These are phyloP conservation scores for Conticribra guillardii DNA, from an alignment of 108 stramenopile species.

Conservation along the genomic window DNA sequence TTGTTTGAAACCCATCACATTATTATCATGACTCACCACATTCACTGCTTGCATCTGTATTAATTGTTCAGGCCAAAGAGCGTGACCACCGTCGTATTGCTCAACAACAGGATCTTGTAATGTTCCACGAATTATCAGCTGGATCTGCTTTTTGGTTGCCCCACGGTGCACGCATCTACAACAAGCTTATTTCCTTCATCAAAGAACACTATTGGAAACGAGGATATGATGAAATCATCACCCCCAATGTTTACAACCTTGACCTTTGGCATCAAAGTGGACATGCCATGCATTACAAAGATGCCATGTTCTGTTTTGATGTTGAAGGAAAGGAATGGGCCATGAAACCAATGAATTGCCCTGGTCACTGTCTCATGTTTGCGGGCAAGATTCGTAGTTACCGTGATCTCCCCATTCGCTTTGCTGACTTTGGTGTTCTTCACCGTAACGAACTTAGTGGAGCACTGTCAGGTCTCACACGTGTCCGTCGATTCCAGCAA, in stretches of 20 bases:
- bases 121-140: slow-evolving; percentile 97
- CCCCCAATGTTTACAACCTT: slow-evolving; percentile 98
- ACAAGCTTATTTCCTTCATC: slow-evolving; percentile 95
- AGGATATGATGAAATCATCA: slow-evolving; percentile 98
- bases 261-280: slow-evolving; percentile 97
- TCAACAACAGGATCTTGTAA: slow-evolving; percentile 93
- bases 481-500: slow-evolving; percentile 99
- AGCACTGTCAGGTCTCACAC: slow-evolving; percentile 97
- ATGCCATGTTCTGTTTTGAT: slow-evolving; percentile 96
- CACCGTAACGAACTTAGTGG: slow-evolving; percentile 98
- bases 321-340: slow-evolving; percentile 95
- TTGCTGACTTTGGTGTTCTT: slow-evolving; percentile 98
- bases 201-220: slow-evolving; percentile 94
- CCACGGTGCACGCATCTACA: slow-evolving; percentile 99
- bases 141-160: slow-evolving; percentile 98
- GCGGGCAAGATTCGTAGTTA: slow-evolving; percentile 88
- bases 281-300: slow-evolving; percentile 99
- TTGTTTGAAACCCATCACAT: not conserved
- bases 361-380: slow-evolving; percentile 98
- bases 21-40: not conserved
- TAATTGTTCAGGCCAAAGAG: slow-evolving; percentile 87
- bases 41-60: not conserved
- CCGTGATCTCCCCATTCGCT: slow-evolving; percentile 97
- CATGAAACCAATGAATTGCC: slow-evolving; percentile 99
- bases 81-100: slow-evolving; percentile 96